Evolutionary conservation across 106 monocot species (phyloP).

Genomic region (Hemerocallis citrina): DNA sequence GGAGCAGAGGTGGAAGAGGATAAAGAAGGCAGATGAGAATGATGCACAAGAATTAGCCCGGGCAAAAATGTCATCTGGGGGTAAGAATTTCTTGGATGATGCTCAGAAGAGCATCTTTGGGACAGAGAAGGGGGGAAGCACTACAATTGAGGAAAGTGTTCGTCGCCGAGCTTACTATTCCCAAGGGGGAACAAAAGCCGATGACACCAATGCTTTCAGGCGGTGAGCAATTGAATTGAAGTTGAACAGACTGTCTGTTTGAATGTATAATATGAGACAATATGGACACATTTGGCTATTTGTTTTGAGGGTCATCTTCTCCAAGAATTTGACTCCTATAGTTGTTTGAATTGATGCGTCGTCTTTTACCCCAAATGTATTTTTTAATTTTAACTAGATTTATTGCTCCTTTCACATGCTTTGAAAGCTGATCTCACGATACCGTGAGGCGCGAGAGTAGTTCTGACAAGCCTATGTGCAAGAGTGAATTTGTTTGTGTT

Average conservation of each 20-base stretch:
- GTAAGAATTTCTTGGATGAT: slow-evolving; percentile 77
- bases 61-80: slow-evolving; percentile 25
- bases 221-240: slow-evolving; percentile 21
- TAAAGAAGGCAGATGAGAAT: slow-evolving; percentile 66
- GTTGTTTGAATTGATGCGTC: too few relatives aligned
- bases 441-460: too few relatives aligned
- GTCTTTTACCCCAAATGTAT: too few relatives aligned
- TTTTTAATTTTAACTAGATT: too few relatives aligned
- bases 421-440: too few relatives aligned
- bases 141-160: slow-evolving; percentile 91
- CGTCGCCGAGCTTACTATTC: slow-evolving; percentile 78
- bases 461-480: too few relatives aligned
- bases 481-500: too few relatives aligned
- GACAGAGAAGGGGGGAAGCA: slow-evolving; percentile 69
- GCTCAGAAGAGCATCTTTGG: slow-evolving; percentile 83
- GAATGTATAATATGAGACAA: background rate
- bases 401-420: too few relatives aligned
- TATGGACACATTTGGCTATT: too few relatives aligned
- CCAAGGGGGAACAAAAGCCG: slow-evolving; percentile 48
- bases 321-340: too few relatives aligned
- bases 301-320: too few relatives aligned
- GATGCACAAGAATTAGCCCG: slow-evolving; percentile 55
- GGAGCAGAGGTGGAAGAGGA: slow-evolving; percentile 84
- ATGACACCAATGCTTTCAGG: slow-evolving; percentile 78
- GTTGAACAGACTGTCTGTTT: too few relatives aligned